Evolutionary conservation across 164 flowering plant genomes (phyloP).

Genomic region (Vitis amurensis): DNA sequence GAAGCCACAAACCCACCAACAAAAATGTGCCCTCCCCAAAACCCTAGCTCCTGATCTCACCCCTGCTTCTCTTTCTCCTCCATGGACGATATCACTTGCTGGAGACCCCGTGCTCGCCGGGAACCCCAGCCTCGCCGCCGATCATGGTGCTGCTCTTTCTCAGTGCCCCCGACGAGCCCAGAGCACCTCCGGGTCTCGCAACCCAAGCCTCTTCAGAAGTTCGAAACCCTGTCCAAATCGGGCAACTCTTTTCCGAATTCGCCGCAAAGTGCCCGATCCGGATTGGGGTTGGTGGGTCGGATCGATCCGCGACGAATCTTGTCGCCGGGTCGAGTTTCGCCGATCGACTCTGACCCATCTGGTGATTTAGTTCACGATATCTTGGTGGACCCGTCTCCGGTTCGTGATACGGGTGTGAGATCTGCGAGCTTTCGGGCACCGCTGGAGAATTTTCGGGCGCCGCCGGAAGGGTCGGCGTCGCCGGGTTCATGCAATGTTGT

Average conservation of each 20-base stretch:
- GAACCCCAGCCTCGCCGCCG: conserved; percentile 29
- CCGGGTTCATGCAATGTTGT: conserved; percentile 2
- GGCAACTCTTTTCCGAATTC: conserved; percentile 43
- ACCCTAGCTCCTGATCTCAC: too few relatives aligned
- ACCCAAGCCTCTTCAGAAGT: conserved; percentile 15
- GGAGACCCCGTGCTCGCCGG: conserved; percentile 14
- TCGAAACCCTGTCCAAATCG: conserved; percentile 22
- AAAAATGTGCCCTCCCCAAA: too few relatives aligned
- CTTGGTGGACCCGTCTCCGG: conserved; percentile 10
- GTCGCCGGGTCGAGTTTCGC: conserved; percentile 93
- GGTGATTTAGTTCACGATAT: conserved; percentile 21
- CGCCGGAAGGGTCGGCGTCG: neutral
- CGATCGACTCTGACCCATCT: conserved; percentile 56
- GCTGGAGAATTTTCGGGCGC: conserved; percentile 5
- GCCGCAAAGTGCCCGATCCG: conserved; percentile 48
- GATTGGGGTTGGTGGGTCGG: conserved; percentile 37
- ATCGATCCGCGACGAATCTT: conserved; percentile 73
- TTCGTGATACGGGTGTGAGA: conserved; percentile 1
- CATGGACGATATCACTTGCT: conserved; percentile 31
- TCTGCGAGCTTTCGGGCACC: conserved; percentile 20
- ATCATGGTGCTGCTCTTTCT: conserved; percentile 73
- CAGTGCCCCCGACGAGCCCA: conserved; percentile 60
- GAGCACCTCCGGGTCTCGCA: conserved; percentile 30
- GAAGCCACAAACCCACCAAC: neutral
- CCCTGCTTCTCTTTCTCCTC: neutral